Percentiles rank a stretch among this genome's conserved stretches.
These are phyloP conservation scores for Pythium pectinolyticum DNA, from an alignment of 352 stramenopile genomes.

Conservation along the genomic window DNA sequence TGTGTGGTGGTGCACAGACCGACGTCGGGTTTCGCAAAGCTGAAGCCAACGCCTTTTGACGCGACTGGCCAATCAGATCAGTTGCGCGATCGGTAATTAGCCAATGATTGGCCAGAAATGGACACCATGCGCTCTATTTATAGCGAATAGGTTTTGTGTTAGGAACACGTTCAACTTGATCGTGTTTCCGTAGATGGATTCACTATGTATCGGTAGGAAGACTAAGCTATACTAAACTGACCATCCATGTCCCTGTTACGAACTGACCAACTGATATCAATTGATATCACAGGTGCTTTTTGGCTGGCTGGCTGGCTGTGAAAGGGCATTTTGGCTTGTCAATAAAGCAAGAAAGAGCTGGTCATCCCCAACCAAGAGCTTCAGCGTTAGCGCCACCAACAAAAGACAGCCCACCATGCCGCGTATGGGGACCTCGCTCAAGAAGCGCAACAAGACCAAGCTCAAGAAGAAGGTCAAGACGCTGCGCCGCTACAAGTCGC, in stretches of 20 bases:
- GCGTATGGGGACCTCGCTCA: constrained; percentile 55
- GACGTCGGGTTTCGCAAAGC: no score
- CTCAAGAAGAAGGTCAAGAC: constrained; percentile 70
- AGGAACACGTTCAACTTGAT: constrained; percentile 19
- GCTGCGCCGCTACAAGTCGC: constrained; percentile 71
- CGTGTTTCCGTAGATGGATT: no score
- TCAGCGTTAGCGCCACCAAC: neutral
- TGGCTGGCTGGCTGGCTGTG: constrained; percentile 17
- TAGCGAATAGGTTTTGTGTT: constrained; percentile 1
- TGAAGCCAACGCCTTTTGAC: constrained; percentile 2
- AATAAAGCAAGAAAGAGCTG: neutral
- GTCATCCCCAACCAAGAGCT: neutral
- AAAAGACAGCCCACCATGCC: constrained; percentile 29
- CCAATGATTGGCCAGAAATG: neutral
- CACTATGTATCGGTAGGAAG: no score
- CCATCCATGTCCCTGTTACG: neutral
- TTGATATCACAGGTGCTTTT: neutral
- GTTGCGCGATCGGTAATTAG: neutral
- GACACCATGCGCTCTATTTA: constrained; percentile 16
- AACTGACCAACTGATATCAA: no score
- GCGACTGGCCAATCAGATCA: neutral
- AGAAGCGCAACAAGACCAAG: constrained; percentile 66
- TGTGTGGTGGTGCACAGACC: constrained; percentile 1
- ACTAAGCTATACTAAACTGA: neutral
- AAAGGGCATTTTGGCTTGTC: constrained; percentile 13